Base-by-base conservation (phyloP, 1,284 basidiomycete genomes). In the Trichosporon sp. region DNA sequence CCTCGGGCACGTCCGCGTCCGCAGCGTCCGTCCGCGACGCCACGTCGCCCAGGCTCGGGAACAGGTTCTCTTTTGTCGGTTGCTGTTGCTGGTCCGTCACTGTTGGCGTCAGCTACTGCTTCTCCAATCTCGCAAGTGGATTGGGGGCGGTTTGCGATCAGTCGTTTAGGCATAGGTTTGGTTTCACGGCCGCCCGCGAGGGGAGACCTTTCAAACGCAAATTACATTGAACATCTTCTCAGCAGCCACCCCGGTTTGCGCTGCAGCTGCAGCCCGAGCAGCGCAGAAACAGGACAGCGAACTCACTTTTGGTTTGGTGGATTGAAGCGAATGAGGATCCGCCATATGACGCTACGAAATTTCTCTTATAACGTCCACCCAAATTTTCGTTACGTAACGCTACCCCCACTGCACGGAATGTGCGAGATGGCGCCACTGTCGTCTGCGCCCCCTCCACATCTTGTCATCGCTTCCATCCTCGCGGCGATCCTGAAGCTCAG, bases 141-240 rank as follows among this genome's bases (percentile, higher is more conserved):
- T 34, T 31, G 38, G 66, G 31, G 15, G 31, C n/a, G n/a, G 34
- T 29, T 5, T 58, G 23, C 63, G 68, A 73, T 82, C 79, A 81
- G 80, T 79, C 79, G 73, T 78, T 69, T 77, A 77, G 77, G 79
- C 76, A 76, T 77, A 73, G 70, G 68, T 75, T 78, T 78, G 80
- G 78, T 82, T 81, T 82, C 80, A 74, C 67, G 70, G 74, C 72
- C 70, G 6, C 56, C 56, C 29, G 31, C 56, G 56, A 32, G 56
- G 29, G 27, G 72, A 64, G 66, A 66, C 67, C 63, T 64, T 58
- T 75, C 80, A 82, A 82, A 82, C 80, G 80, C 80, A 82, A 82
- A 82, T 82, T 82, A 82, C 80, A 76, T 73, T 75, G 74, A 76
- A 73, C 79, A 82, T 80, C 80, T 81, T 79, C 38, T 63, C 62